Evolutionary conservation across 495 filamentous ascomycete genomes (phyloP).

Genomic region (Platismatia glauca): DNA sequence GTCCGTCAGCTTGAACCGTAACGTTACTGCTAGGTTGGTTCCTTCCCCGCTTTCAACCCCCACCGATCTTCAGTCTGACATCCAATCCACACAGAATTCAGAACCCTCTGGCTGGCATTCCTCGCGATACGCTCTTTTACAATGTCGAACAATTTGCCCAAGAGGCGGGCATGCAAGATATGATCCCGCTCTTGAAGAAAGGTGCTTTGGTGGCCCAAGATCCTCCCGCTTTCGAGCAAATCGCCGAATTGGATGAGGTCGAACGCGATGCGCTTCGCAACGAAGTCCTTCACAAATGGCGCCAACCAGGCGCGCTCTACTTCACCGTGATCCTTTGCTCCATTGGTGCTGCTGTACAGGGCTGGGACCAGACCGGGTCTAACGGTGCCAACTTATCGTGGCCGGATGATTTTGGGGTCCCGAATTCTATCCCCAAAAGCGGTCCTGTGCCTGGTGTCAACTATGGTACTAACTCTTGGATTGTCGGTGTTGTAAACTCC

Average conservation of each 20-base stretch:
- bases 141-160: constrained; percentile 50
- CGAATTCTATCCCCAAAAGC: constrained; percentile 21
- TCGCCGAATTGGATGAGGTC: constrained; percentile 46
- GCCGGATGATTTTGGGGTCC: constrained; percentile 50
- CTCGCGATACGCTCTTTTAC: constrained; percentile 39
- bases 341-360: constrained; percentile 61
- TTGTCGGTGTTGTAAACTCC: constrained; percentile 56
- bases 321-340: constrained; percentile 62
- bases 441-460: constrained; percentile 23
- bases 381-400: constrained; percentile 63
- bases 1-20: constrained; percentile 20
- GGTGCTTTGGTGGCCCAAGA: constrained; percentile 59
- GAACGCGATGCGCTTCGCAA: constrained; percentile 46
- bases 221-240: constrained; percentile 44
- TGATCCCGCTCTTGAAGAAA: constrained; percentile 42
- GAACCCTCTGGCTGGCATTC: constrained; percentile 52
- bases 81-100: constrained; percentile 43
- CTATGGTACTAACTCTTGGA: constrained; percentile 42
- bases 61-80: not conserved
- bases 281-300: constrained; percentile 56
- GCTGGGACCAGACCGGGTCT: constrained; percentile 67
- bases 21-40: constrained; percentile 22
- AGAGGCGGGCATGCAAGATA: constrained; percentile 38
- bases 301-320: constrained; percentile 55
- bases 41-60: not conserved